Conservation (phyloP, 768 basidiomycete genomes). For the Pisolithus microcarpus region DNA sequence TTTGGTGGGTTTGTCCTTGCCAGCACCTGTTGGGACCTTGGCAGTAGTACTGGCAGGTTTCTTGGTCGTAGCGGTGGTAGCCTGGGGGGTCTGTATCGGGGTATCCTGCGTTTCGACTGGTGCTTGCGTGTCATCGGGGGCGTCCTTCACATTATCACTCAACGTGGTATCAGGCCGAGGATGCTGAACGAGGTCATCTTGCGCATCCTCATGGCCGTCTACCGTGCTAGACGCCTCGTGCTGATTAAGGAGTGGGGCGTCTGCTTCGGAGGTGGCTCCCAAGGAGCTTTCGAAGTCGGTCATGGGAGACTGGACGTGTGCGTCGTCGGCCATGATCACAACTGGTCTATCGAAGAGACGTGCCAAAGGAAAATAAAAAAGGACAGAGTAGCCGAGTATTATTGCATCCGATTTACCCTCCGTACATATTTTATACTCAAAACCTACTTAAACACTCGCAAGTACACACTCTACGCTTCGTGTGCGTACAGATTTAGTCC, state of each 20-base stretch:
- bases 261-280: conserved; percentile 16
- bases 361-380: conserved; percentile 6
- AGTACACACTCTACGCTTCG: conserved; percentile 18
- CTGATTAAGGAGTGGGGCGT: conserved; percentile 26
- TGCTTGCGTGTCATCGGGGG: conserved; percentile 11
- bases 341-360: conserved; percentile 7
- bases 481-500: conserved; percentile 63
- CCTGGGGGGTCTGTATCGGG: conserved; percentile 10
- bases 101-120: conserved; percentile 20
- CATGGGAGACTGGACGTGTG: conserved; percentile 19
- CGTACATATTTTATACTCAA: too few relatives aligned
- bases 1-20: conserved; percentile 35
- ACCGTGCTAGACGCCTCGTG: conserved; percentile 34
- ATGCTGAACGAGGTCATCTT: conserved; percentile 15
- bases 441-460: too few relatives aligned
- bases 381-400: neutral
- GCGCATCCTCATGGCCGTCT: conserved; percentile 19
- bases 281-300: conserved; percentile 15
- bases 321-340: conserved; percentile 35
- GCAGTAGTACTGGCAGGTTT: conserved; percentile 17
- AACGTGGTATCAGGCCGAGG: conserved; percentile 9
- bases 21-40: conserved; percentile 17
- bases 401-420: too few relatives aligned
- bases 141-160: conserved; percentile 12
- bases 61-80: conserved; percentile 15